Evolutionary conservation across 2,329 filamentous ascomycete genomes (phyloP), one percentile per base, ranked within the genome.

Genomic region (Venturia asperata): DNA sequence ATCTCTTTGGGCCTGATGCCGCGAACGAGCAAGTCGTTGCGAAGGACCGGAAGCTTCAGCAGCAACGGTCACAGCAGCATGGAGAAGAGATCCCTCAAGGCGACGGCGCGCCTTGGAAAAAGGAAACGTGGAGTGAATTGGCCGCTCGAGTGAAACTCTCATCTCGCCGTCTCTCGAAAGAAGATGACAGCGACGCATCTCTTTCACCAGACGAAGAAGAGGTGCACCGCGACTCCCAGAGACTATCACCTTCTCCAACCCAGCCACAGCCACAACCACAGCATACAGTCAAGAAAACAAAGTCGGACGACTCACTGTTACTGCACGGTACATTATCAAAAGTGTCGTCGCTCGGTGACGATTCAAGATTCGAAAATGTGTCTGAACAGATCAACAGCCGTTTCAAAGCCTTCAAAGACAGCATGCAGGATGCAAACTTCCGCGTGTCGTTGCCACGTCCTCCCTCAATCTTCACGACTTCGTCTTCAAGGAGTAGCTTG

Each of bases 361-460:
- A 93, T 70, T 85, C 85, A 47, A 83, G 87, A 56, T 97, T 94
- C 74, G 85, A 89, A 62, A 82, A 94, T 74, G 86, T 96, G 15
- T 85, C 87, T 55, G 89, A 91, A 67, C 90, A 94, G 79, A 88
- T 93, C 69, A 97, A 97, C 71, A 91, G 89, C 70, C 84, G 93
- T 52, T 82, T 94, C 72, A 96, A 96, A 77, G 93, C 93, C 5
- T 90, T 97, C 73, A 89, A 87, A 72, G 92, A 97, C 73, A 95
- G 89, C 72, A 85, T 90, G 67, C 87, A 91, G 72, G 92, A 96
- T 70, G 90, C 92, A 1, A 90, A 87, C 64, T 88, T 92, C 76
- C 90, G 87, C 71, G 68, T 81, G 21, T 74, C 73, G 49, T 73
- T 80, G 65, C 85, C 85, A 60, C 55, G 55, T 1, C 82, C 82